Evolutionary conservation across 2,329 filamentous ascomycete genomes (phyloP).

Genomic region (Paecilomyces sp.): DNA sequence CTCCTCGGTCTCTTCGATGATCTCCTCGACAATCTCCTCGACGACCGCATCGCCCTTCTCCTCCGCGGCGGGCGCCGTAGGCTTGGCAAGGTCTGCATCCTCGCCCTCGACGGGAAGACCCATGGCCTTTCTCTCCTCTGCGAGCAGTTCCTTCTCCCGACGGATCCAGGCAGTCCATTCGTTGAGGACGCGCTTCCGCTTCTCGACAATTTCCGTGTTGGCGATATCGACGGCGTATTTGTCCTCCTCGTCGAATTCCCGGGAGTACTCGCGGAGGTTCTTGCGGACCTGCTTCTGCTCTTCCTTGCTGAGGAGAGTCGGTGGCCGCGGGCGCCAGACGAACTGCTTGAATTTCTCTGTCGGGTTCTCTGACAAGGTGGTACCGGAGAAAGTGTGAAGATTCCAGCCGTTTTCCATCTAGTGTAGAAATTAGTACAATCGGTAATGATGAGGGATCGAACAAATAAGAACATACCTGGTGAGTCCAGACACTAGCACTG

Average conservation of each 20-base stretch:
- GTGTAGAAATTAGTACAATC: not conserved
- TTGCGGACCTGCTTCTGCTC: slow-evolving; percentile 98
- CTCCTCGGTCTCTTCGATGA: slow-evolving; percentile 76
- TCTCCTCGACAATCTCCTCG: slow-evolving; percentile 84
- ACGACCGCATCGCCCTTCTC: slow-evolving; percentile 69
- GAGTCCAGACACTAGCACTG: slow-evolving; percentile 92
- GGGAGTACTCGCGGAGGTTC: slow-evolving; percentile 95
- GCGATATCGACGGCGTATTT: slow-evolving; percentile 87
- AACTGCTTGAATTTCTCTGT: slow-evolving; percentile 98
- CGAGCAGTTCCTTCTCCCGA: slow-evolving; percentile 62
- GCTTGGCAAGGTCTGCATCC: slow-evolving; percentile 46
- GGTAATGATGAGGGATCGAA: not conserved
- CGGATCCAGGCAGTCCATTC: slow-evolving; percentile 87
- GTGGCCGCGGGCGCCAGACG: slow-evolving; percentile 83
- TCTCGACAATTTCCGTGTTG: slow-evolving; percentile 88
- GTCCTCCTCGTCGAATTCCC: slow-evolving; percentile 92
- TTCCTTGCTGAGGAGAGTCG: slow-evolving; percentile 88
- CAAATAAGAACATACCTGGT: slow-evolving; percentile 60
- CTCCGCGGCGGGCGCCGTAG: slow-evolving; percentile 49
- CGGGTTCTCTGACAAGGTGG: slow-evolving; percentile 79
- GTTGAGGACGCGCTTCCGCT: slow-evolving; percentile 69
- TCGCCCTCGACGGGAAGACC: slow-evolving; percentile 61
- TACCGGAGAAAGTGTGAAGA: slow-evolving; percentile 92
- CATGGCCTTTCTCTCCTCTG: slow-evolving; percentile 61
- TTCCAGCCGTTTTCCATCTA: slow-evolving; percentile 99